A percentile compares a stretch with the other conserved stretches of the same genome.
Evolutionary conservation across 2,329 filamentous ascomycete genomes (phyloP).

Genomic region (Colletotrichum destructivum): DNA sequence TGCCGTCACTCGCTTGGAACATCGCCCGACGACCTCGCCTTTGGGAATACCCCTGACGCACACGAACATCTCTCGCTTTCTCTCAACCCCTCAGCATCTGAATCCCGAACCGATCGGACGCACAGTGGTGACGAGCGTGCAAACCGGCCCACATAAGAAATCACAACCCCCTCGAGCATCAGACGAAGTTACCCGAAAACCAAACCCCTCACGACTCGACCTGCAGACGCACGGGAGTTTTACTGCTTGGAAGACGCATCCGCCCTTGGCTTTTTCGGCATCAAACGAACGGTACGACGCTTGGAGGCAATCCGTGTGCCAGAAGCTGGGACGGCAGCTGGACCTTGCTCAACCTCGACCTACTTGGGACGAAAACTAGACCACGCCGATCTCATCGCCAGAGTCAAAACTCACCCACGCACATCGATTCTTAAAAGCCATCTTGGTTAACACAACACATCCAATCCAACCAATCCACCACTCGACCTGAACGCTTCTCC

Average conservation of each 20-base stretch:
- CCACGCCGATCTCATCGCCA: background rate
- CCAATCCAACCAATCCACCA: background rate
- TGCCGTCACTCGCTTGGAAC: background rate
- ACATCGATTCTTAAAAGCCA: background rate
- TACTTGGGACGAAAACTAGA: conserved; percentile 34
- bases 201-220: background rate
- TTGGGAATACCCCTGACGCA: conserved; percentile 1
- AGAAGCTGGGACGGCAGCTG: conserved; percentile 40
- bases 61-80: conserved; percentile 37
- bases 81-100: conserved; percentile 6
- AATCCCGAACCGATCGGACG: conserved; percentile 17
- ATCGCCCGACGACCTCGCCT: conserved; percentile 1
- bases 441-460: background rate
- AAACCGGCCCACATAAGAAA: conserved; percentile 2
- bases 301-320: conserved; percentile 24
- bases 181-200: background rate
- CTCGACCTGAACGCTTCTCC: background rate
- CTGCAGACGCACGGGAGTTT: conserved; percentile 8
- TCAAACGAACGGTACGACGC: conserved; percentile 16
- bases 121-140: conserved; percentile 5
- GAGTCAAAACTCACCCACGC: conserved; percentile 1
- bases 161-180: background rate
- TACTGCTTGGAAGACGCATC: conserved; percentile 1
- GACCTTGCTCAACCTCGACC: conserved; percentile 21
- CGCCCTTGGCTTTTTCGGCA: conserved; percentile 23